phyloP scores from a whole-genome alignment of 441 rosid genomes.

The Mallotus japonicus region DNA sequence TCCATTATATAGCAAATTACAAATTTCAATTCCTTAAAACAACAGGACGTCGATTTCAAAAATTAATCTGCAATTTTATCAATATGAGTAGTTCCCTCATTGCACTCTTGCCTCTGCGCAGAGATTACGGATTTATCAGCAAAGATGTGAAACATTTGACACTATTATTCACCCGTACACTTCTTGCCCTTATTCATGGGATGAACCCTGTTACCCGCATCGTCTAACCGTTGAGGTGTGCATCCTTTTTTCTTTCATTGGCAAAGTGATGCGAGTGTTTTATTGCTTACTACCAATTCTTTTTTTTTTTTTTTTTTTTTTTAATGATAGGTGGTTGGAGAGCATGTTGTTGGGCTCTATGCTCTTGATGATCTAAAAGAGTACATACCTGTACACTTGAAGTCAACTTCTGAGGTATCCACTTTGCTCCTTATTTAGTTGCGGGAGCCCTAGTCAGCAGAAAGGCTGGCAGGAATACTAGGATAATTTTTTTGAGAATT shows the following conservation, averaged over 20 bases:
- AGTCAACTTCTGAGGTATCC: constrained; percentile 77
- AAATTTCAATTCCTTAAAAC: neutral
- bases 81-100: constrained; percentile 3
- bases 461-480: neutral
- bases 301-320: neutral
- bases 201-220: constrained; percentile 94
- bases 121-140: constrained; percentile 91
- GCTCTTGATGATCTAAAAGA: constrained; percentile 82
- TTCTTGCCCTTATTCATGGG: constrained; percentile 96
- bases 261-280: constrained; percentile 5
- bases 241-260: neutral
- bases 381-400: constrained; percentile 55
- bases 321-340: constrained; percentile 71
- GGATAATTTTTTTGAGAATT: neutral
- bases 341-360: constrained; percentile 78
- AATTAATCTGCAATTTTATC: neutral
- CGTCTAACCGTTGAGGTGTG: constrained; percentile 87
- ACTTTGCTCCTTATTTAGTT: constrained; percentile 15
- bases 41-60: neutral
- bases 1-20: neutral
- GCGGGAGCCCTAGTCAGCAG: neutral
- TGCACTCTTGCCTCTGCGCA: constrained; percentile 29
- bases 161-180: constrained; percentile 75
- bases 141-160: constrained; percentile 85
- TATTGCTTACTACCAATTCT: constrained; percentile 19